Percentiles rank a stretch among this genome's conserved stretches.
Evolutionary conservation across 805 yeast genomes (phyloP).

Genomic region (Ogataea allantospora): DNA sequence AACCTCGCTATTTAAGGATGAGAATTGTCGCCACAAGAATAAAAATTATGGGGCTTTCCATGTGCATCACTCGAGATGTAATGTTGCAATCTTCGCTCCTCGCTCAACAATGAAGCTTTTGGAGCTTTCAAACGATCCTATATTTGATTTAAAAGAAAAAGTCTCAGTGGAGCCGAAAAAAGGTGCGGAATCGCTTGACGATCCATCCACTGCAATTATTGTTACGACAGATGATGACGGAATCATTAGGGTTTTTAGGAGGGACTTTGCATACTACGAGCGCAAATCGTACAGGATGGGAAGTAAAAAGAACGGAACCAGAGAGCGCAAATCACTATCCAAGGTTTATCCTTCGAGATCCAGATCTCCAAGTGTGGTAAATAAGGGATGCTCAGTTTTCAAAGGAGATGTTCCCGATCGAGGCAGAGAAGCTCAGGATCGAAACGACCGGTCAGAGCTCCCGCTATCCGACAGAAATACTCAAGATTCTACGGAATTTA

Average conservation of each 20-base stretch:
- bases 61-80: constrained; percentile 72
- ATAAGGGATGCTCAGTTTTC: constrained; percentile 1
- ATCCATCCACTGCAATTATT: constrained; percentile 45
- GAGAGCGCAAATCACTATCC: constrained; percentile 15
- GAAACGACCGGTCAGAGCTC: constrained; percentile 4
- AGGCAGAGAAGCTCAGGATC: constrained; percentile 9
- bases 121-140: constrained; percentile 73
- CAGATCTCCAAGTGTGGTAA: constrained; percentile 15
- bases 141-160: constrained; percentile 54
- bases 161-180: constrained; percentile 9
- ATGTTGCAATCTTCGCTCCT: constrained; percentile 79
- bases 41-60: constrained; percentile 67
- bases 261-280: constrained; percentile 61
- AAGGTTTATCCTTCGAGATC: constrained; percentile 17
- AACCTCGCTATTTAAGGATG: constrained; percentile 34
- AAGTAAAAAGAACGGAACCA: constrained; percentile 15
- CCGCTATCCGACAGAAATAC: neutral
- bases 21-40: constrained; percentile 45
- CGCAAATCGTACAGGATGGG: constrained; percentile 31
- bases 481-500: neutral
- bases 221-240: constrained; percentile 79
- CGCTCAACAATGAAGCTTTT: constrained; percentile 59
- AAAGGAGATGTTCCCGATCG: constrained; percentile 14
- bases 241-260: constrained; percentile 70
- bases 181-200: constrained; percentile 33